These are phyloP conservation scores for Aspergillus sp. DNA, from an alignment of 2,329 filamentous ascomycete species.

Conservation along the genomic window DNA sequence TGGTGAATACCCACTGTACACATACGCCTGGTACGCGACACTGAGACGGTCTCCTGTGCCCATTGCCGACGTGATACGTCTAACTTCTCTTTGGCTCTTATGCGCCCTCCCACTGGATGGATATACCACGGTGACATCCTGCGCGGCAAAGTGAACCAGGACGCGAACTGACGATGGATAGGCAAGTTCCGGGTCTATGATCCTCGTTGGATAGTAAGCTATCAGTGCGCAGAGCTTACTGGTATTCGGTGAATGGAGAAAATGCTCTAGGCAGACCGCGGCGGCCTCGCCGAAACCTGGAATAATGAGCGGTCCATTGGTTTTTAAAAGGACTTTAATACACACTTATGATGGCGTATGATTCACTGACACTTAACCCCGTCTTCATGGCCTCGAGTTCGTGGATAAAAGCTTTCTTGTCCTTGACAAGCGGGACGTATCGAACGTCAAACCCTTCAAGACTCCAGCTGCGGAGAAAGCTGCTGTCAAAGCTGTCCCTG, in stretches of 20 bases:
- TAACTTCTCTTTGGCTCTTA: neutral
- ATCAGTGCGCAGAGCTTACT: conserved; percentile 6
- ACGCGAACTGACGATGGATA: neutral
- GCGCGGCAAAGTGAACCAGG: neutral
- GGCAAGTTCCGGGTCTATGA: neutral
- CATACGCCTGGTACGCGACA: neutral
- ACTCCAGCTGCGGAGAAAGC: neutral
- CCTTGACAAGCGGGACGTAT: neutral
- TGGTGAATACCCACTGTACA: neutral
- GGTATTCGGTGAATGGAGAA: conserved; percentile 2
- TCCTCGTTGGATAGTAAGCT: conserved; percentile 8
- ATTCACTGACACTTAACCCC: neutral
- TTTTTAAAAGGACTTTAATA: neutral
- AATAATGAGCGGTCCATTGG: neutral
- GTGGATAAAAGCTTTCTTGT: neutral
- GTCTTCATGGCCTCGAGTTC: neutral
- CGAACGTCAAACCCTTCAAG: neutral
- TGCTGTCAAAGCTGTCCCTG: neutral
- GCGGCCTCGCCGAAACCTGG: conserved; percentile 32
- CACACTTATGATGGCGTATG: conserved; percentile 3
- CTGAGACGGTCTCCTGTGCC: neutral
- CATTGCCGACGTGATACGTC: neutral
- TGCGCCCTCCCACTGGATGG: neutral
- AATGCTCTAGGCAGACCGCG: conserved; percentile 27
- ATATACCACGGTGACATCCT: neutral